Evolutionary conservation across 148 eudicot species (phyloP), one percentile per base, ranked within the genome.

Genomic region (Vaccinium macrocarpon): DNA sequence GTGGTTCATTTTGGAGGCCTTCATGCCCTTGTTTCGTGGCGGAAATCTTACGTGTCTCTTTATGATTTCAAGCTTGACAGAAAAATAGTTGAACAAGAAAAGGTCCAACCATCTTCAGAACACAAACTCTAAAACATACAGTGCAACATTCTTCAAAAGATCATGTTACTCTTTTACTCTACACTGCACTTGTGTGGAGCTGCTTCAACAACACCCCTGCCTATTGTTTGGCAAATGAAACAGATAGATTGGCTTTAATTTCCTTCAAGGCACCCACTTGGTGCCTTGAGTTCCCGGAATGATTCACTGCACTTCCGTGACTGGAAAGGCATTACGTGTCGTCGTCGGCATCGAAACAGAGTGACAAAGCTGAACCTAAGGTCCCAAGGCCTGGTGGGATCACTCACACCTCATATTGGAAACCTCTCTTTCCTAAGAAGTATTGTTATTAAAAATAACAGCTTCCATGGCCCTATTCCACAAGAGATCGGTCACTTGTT

Each of bases 241-340:
- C 68, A 21, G 68, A 62, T 62, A 8, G 27, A n/a, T n/a, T 62
- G 9, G 68, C 68, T 21, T 8, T 62, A 12, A 8, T 62, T 19
- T 23, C 68, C 4, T 62, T 62, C 27, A 62, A 62, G 13, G 27
- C 0, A 93, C 94, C 94, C 93, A 80, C 35, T 55, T 5, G 42
- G 42, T 10, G 16, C 42, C 18, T 16, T 70, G 6, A 27, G 74
- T 70, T 70, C 74, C 1, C 29, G 46, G 74, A 70, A 70, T 32
- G 16, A 25, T 70, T 70, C 74, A 4, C 5, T 70, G 6, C 56
- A 78, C 25, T 52, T 19, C 25, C 52, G 81, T 52, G 35, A 51
- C 35, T 78, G 61, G 80, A 2, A 19, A 3, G 81, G 81, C 23
- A 0, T 78, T 46, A 0, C 1, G 16, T 78, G 81, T 8, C 51